Evolutionary conservation across 2,329 filamentous ascomycete species (phyloP).

Genomic region (Truncatella angustata): DNA sequence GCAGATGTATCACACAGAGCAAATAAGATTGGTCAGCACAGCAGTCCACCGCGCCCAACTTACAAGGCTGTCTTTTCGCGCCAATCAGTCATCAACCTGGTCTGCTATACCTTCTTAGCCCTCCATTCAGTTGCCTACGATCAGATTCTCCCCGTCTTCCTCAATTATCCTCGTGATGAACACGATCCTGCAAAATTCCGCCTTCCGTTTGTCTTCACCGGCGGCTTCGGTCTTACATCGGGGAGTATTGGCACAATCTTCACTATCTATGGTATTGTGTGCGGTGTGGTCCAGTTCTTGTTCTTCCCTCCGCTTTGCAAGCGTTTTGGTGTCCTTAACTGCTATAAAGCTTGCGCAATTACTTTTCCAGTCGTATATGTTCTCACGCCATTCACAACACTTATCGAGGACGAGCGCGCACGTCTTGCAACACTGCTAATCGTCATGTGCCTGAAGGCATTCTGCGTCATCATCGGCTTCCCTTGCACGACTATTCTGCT

Average conservation of each 20-base stretch:
- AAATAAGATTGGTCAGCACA: neutral
- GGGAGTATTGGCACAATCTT: conserved; percentile 82
- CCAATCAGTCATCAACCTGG: conserved; percentile 72
- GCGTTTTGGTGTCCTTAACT: conserved; percentile 70
- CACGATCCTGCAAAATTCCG: conserved; percentile 57
- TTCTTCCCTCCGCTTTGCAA: conserved; percentile 76
- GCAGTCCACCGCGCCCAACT: conserved; percentile 3
- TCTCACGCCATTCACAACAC: conserved; percentile 75
- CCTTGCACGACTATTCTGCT: conserved; percentile 87
- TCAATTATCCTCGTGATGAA: conserved; percentile 67
- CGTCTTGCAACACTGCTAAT: conserved; percentile 64
- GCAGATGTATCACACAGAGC: conserved; percentile 23
- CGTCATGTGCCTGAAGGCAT: conserved; percentile 72
- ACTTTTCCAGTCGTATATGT: conserved; percentile 75
- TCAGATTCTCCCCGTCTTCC: conserved; percentile 83
- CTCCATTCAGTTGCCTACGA: conserved; percentile 84
- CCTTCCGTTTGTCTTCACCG: conserved; percentile 77
- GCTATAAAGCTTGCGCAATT: conserved; percentile 65
- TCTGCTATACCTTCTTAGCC: conserved; percentile 77
- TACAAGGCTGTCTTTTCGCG: conserved; percentile 59
- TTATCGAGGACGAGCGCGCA: conserved; percentile 45
- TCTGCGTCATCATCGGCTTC: conserved; percentile 79
- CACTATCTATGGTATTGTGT: conserved; percentile 75
- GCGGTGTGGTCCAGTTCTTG: conserved; percentile 81
- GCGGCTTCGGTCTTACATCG: conserved; percentile 74